These are phyloP conservation scores for Trypethelium eluteriae DNA, from an alignment of 495 filamentous ascomycete species.

Conservation along the genomic window DNA sequence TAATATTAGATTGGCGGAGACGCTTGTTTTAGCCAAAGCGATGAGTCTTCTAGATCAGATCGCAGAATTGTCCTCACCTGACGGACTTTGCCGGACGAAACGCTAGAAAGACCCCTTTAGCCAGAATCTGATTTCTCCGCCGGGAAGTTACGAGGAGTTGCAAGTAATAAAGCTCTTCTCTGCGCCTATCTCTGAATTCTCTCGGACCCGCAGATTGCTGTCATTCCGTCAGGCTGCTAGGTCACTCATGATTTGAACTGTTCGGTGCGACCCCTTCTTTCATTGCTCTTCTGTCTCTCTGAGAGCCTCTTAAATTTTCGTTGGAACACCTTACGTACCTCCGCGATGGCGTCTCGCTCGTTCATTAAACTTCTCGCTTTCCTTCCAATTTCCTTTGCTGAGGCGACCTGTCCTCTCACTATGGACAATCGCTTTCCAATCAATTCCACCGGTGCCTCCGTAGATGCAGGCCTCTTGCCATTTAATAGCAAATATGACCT, in stretches of 20 bases:
- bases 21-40: neutral
- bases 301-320: neutral
- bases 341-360: neutral
- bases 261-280: neutral
- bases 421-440: neutral
- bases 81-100: neutral
- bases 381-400: neutral
- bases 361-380: neutral
- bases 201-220: no score
- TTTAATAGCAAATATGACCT: slow-evolving; percentile 10
- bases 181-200: neutral
- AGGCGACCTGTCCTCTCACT: neutral
- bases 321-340: neutral
- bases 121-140: slow-evolving; percentile 10
- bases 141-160: neutral
- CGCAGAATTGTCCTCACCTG: neutral
- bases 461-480: slow-evolving; percentile 5
- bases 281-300: neutral
- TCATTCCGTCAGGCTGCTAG: no score
- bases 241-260: neutral
- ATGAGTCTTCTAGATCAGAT: neutral
- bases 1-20: neutral
- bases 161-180: neutral
- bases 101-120: neutral
- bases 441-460: slow-evolving; percentile 9